Percentiles rank a stretch among this genome's conserved stretches.
phyloP scores from a whole-genome alignment of 176 grass and related monocot genomes.

The Avena eriantha region DNA sequence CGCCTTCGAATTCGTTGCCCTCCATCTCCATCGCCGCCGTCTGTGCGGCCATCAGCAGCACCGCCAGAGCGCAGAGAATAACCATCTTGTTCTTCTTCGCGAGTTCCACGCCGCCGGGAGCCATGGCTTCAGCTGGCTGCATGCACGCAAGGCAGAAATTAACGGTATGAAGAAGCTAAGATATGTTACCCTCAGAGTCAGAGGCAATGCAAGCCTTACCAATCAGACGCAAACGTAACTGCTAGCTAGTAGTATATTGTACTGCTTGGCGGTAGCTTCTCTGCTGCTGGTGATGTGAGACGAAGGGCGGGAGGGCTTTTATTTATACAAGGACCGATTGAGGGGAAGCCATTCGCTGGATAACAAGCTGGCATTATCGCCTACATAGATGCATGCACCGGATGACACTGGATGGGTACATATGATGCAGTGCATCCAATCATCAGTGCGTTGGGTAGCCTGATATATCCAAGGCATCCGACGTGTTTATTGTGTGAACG shows the following conservation, averaged over 20 bases:
- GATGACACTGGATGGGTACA: not conserved
- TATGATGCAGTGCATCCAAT: not conserved
- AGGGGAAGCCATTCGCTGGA: not conserved
- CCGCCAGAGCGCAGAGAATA: not conserved
- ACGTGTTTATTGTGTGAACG: not conserved
- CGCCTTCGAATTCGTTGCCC: not conserved
- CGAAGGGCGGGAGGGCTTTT: not conserved
- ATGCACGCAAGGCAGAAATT: not conserved
- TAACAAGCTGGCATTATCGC: not conserved
- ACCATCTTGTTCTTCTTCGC: not conserved
- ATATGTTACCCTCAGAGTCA: too few relatives aligned
- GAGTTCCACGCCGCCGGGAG: not conserved
- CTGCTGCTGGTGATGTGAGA: not conserved
- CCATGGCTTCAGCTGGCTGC: not conserved
- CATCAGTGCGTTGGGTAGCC: not conserved
- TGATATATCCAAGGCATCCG: not conserved
- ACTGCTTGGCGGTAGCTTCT: not conserved
- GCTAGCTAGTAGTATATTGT: too few relatives aligned
- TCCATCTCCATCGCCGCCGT: not conserved
- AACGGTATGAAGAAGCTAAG: too few relatives aligned
- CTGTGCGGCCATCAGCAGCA: conserved; percentile 8
- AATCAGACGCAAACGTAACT: too few relatives aligned
- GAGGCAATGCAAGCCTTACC: too few relatives aligned
- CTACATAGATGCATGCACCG: not conserved
- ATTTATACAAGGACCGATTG: not conserved